Percentiles rank a stretch among this genome's conserved stretches.
Conservation (phyloP, 2,329 filamentous ascomycete species). For the Exutisphaerella laricina region DNA sequence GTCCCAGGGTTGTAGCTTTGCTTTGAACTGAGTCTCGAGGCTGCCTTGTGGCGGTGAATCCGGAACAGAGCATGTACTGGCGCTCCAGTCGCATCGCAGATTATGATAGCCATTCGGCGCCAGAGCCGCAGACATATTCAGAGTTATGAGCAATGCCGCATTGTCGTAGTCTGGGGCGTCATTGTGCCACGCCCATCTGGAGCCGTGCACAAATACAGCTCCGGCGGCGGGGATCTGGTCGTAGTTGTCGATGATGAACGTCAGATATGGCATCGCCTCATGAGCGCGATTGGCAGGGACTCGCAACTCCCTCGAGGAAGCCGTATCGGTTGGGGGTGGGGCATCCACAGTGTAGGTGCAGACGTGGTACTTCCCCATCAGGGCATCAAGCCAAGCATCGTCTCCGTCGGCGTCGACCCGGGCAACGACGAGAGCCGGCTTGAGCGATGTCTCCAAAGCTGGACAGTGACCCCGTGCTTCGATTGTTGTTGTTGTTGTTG, state of each 20-base stretch:
- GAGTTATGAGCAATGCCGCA: conserved; percentile 33
- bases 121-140: conserved; percentile 40
- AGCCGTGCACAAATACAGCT: conserved; percentile 55
- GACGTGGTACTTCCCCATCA: conserved; percentile 40
- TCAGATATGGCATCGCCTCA: conserved; percentile 57
- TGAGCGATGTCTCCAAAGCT: conserved; percentile 34
- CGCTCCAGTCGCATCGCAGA: conserved; percentile 48
- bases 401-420: conserved; percentile 39
- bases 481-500: conserved; percentile 29
- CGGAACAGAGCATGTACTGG: conserved; percentile 38
- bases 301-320: conserved; percentile 34
- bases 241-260: conserved; percentile 57
- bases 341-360: conserved; percentile 44
- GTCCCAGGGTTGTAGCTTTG: conserved; percentile 41
- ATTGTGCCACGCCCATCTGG: conserved; percentile 53
- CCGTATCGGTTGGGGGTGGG: conserved; percentile 20
- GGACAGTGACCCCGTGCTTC: conserved; percentile 41
- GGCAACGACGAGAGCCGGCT: conserved; percentile 44
- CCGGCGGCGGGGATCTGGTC: conserved; percentile 50
- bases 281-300: conserved; percentile 52
- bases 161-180: conserved; percentile 45
- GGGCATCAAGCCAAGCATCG: conserved; percentile 38
- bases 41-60: conserved; percentile 34
- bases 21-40: conserved; percentile 37
- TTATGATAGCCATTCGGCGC: conserved; percentile 43